Evolutionary conservation across 768 basidiomycete genomes (phyloP), one percentile per base, ranked within the genome.

Genomic region (Boletus tylopilopsis): DNA sequence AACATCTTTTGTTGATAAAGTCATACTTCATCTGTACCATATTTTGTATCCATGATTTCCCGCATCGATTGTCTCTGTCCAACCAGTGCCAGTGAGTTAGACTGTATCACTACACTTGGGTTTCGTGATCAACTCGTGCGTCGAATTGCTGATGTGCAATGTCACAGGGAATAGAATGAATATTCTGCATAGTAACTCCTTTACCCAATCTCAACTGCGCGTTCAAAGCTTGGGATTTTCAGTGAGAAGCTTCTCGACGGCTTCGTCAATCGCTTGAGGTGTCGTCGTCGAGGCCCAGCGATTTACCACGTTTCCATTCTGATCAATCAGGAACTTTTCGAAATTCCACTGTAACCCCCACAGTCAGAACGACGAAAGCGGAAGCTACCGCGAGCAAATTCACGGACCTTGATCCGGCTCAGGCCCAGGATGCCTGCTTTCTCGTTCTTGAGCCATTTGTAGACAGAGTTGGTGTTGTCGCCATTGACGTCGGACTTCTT

Each of bases 401-500:
- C 19, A 65, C 73, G 12, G 39, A 84, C 87, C 80, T 90, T 90
- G 71, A 90, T 87, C 35, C 85, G 75, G 2, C 77, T 74, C 41
- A 89, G 68, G 16, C 89, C 87, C 42, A 90, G 61, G 21, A 91
- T 55, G 3, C 87, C 88, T 5, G 87, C 58, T 65, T 91, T 90
- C 68, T 90, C 73, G 23, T 73, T 71, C 74, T 96, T 95, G 56
- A 95, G 76, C 80, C 82, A 94, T 50, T 86, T 79, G 76, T 78
- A 94, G 0, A 93, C 86, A 57, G 87, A 79, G 69, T 93, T 93
- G 50, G 88, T 82, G 56, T 77, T 72, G 57, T 86, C 82, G 4
- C 94, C 94, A 66, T 96, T 97, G 34, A 96, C 94, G 44, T 96
- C 90, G 18, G 87, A 87, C 72, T 95, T 97, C 73, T 83, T 87